phyloP scores from a whole-genome alignment of 805 yeast genomes.

The Candida endomychidarum region DNA sequence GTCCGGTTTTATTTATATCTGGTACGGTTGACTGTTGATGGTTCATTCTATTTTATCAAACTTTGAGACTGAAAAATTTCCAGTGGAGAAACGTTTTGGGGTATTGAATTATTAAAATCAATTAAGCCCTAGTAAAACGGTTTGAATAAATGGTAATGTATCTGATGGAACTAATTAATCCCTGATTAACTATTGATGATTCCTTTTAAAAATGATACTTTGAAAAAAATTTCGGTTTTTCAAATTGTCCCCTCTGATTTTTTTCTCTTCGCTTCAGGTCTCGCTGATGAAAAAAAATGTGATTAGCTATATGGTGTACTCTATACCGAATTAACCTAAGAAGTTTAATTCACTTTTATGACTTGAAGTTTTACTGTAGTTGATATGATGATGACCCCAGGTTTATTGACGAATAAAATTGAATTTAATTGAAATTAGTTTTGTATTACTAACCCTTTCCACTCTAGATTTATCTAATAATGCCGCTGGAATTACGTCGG shows the following conservation, averaged over 20 bases:
- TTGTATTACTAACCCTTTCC: neutral
- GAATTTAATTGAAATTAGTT: neutral
- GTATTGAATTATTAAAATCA: neutral
- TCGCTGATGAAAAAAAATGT: conserved; percentile 6
- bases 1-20: neutral
- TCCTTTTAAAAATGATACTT: neutral
- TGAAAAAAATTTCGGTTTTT: conserved; percentile 3
- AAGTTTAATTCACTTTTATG: too few species aligned
- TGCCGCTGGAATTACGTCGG: too few species aligned
- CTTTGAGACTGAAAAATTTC: conserved; percentile 4
- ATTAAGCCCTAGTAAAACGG: neutral
- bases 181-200: neutral
- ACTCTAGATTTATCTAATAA: neutral
- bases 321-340: neutral
- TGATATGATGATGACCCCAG: too few species aligned
- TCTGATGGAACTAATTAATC: neutral
- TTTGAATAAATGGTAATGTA: neutral
- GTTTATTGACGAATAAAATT: too few species aligned
- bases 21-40: conserved; percentile 2
- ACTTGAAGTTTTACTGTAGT: too few species aligned
- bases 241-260: conserved; percentile 2
- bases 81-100: neutral
- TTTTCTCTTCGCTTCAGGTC: conserved; percentile 2
- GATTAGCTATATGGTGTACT: conserved; percentile 2
- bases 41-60: conserved; percentile 4